These are phyloP conservation scores for Salix viminalis DNA, from an alignment of 345 rosid genomes.

Conservation along the genomic window DNA sequence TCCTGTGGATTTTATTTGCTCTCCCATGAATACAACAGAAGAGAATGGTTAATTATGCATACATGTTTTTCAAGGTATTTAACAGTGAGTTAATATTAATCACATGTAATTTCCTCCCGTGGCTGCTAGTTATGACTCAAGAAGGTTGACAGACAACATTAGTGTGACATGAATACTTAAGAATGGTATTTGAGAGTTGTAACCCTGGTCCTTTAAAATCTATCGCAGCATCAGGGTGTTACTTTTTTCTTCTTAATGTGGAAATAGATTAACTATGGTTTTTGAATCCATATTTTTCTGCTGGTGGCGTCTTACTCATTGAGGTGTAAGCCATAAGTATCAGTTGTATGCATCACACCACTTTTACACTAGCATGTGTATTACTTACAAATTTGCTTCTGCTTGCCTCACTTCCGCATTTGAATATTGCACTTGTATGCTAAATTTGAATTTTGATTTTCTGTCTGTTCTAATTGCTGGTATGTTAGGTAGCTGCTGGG, in stretches of 20 bases:
- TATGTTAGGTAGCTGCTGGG: conserved; percentile 88
- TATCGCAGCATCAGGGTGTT: neutral
- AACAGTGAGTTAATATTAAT: neutral
- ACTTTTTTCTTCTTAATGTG: too few species aligned
- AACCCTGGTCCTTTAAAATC: neutral
- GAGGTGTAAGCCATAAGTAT: neutral
- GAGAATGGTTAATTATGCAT: neutral
- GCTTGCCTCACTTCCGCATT: neutral
- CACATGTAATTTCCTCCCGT: neutral
- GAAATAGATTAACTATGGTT: too few species aligned
- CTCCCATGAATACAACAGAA: neutral
- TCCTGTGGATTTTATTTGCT: neutral
- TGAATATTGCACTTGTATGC: neutral
- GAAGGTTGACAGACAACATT: neutral
- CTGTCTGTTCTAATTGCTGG: conserved; percentile 10
- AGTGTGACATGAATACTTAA: neutral
- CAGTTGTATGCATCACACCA: neutral
- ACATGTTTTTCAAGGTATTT: neutral
- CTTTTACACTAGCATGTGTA: neutral
- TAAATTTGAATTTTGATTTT: neutral
- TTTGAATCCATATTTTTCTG: neutral
- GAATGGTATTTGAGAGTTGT: neutral
- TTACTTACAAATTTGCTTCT: neutral
- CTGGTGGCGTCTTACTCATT: neutral
- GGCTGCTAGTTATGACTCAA: neutral